phyloP scores from a whole-genome alignment of 2,329 filamentous ascomycete species.

The Ophiostoma triangulosporum region DNA sequence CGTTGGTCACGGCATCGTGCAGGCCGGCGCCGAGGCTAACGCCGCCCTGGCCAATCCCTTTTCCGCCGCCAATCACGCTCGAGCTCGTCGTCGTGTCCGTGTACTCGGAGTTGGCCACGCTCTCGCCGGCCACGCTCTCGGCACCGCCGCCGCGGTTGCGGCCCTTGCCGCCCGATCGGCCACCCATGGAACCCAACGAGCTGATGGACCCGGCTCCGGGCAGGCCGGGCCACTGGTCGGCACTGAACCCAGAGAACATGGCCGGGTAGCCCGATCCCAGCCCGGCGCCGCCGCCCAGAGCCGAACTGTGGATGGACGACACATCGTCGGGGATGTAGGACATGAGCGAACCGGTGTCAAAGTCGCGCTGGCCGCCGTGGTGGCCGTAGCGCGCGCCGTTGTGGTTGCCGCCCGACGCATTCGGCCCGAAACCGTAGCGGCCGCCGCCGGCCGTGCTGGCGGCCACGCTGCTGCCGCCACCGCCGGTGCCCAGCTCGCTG shows the following conservation, averaged over 20 bases:
- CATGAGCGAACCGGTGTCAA: constrained; percentile 76
- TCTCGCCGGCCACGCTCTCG: constrained; percentile 80
- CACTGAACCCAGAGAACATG: constrained; percentile 87
- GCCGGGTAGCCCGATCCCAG: constrained; percentile 68
- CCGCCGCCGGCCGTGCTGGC: constrained; percentile 4
- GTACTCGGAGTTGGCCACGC: constrained; percentile 78
- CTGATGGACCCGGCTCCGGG: constrained; percentile 39
- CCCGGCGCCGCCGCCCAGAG: constrained; percentile 65
- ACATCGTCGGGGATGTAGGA: constrained; percentile 96
- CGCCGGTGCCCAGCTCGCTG: constrained; percentile 18
- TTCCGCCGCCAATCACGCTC: constrained; percentile 63
- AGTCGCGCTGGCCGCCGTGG: constrained; percentile 29
- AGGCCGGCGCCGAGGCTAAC: constrained; percentile 76
- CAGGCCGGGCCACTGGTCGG: constrained; percentile 78
- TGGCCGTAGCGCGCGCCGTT: constrained; percentile 11
- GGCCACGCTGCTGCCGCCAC: constrained; percentile 14
- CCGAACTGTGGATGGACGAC: constrained; percentile 86
- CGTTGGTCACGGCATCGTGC: constrained; percentile 56
- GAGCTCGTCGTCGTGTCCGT: constrained; percentile 58
- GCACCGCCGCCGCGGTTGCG: constrained; percentile 45
- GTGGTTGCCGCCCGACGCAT: constrained; percentile 4
- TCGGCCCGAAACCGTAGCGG: constrained; percentile 13
- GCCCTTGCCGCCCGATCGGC: constrained; percentile 52
- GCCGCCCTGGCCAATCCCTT: constrained; percentile 67
- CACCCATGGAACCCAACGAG: constrained; percentile 14